Evolutionary conservation across 2,329 filamentous ascomycete species (phyloP), one percentile per base, ranked within the genome.

Genomic region (Sporothrix schenckii): DNA sequence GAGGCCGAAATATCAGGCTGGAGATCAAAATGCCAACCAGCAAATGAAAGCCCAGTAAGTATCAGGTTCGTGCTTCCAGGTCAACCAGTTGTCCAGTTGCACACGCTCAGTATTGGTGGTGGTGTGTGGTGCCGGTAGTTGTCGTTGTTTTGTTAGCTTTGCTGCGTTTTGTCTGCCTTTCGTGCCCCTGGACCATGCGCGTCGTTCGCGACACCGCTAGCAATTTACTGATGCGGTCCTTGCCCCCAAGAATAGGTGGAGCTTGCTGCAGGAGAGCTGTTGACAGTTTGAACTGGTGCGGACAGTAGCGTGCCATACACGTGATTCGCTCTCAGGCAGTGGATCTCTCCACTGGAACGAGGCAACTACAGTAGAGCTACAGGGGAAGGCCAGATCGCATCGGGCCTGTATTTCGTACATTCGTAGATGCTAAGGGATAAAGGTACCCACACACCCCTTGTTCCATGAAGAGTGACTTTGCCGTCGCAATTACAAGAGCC

Each of bases 131-230:
- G 50, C 30, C 53, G 44, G 53, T 7, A n/a, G 61, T 66, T 34
- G 69, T 67, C 34, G 49, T 69, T 47, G 66, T 50, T 54, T 63
- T 60, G 44, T 49, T 60, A 24, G 50, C 67, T 50, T 56, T 49
- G 69, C 24, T 50, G 61, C 30, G 41, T 21, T 21, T 30, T 30
- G 61, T 50, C 47, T 66, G 63, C 63, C 27, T 66, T 30, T 27
- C 34, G 58, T 69, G 50, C 66, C 63, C 61, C 66, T 58, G 44
- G 47, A 54, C 61, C 39, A 58, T 66, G 60, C 72, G 70, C 72
- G 70, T 72, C 58, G 67, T 68, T 66, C 65, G 70, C 72, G 72
- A 67, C 61, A 66, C 70, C 68, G 63, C 69, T 66, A 68, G 56
- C 70, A 68, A 54, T 39, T 49, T 58, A 68, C 54, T 44, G 66